phyloP scores from a whole-genome alignment of 106 monocot genomes.

The Chionographis japonica region DNA sequence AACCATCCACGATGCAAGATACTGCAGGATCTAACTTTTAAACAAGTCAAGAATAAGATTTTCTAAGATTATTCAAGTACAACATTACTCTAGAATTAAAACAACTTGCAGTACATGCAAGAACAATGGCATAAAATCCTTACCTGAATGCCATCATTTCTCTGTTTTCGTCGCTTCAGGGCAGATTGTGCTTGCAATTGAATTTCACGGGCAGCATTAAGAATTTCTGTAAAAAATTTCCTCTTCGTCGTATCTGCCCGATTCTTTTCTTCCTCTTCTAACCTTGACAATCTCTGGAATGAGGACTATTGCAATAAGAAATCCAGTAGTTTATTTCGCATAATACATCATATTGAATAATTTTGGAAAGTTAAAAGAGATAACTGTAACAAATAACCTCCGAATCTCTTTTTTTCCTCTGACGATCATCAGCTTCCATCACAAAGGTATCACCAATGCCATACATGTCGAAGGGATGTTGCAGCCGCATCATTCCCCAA shows the following conservation, averaged over 20 bases:
- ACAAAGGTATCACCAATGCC: slow-evolving; percentile 75
- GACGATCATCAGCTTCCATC: slow-evolving; percentile 86
- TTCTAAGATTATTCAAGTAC: too few relatives aligned
- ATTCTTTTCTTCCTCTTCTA: slow-evolving; percentile 92
- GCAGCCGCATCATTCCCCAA: slow-evolving; percentile 91
- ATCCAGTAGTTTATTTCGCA: neutral
- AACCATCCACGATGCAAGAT: too few relatives aligned
- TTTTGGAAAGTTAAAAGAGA: neutral
- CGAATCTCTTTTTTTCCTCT: slow-evolving; percentile 79
- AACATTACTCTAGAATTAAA: neutral
- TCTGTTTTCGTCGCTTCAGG: slow-evolving; percentile 76
- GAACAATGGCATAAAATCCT: neutral
- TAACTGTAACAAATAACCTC: slow-evolving; percentile 48
- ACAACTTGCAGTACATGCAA: neutral
- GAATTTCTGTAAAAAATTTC: slow-evolving; percentile 94
- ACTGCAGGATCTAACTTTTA: too few relatives aligned
- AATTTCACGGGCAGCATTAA: slow-evolving; percentile 88
- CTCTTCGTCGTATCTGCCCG: slow-evolving; percentile 62
- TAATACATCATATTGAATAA: neutral
- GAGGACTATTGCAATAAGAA: slow-evolving; percentile 10
- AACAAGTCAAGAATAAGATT: too few relatives aligned
- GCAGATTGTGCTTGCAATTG: slow-evolving; percentile 73
- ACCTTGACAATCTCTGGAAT: slow-evolving; percentile 72
- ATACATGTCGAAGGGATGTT: slow-evolving; percentile 73
- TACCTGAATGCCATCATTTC: slow-evolving; percentile 94